Evolutionary conservation across 2,329 filamentous ascomycete species (phyloP).

Genomic region (Stagonosporopsis chrysanthemi): DNA sequence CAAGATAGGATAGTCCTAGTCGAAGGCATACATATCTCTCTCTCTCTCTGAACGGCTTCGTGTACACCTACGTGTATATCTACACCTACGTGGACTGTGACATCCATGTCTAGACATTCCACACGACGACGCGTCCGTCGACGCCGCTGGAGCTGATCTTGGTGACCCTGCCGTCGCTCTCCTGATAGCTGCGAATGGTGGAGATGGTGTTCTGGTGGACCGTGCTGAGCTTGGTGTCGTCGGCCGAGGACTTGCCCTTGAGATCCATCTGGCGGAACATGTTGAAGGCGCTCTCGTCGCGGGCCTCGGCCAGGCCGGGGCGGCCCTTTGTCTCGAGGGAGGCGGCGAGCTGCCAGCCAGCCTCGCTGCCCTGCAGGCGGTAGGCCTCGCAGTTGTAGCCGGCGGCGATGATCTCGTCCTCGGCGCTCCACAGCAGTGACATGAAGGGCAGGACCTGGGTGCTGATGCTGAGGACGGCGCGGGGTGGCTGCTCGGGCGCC

Average conservation of each 20-base stretch:
- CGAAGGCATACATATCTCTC: too few relatives aligned
- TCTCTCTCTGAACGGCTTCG: too few relatives aligned
- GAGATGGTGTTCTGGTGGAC: slow-evolving; percentile 96
- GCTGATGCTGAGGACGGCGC: slow-evolving; percentile 86
- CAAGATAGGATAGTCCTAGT: too few relatives aligned
- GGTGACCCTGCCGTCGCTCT: slow-evolving; percentile 67
- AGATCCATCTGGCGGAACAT: slow-evolving; percentile 99
- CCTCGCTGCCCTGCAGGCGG: slow-evolving; percentile 79
- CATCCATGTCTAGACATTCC: slow-evolving; percentile 49
- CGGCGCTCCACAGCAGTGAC: slow-evolving; percentile 89
- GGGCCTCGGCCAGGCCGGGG: slow-evolving; percentile 65
- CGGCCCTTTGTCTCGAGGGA: slow-evolving; percentile 77
- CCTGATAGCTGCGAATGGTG: slow-evolving; percentile 79
- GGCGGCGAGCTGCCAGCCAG: slow-evolving; percentile 84
- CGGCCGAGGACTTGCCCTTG: slow-evolving; percentile 82
- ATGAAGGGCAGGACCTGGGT: slow-evolving; percentile 93
- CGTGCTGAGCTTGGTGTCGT: slow-evolving; percentile 93
- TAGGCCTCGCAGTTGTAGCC: slow-evolving; percentile 91
- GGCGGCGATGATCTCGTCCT: slow-evolving; percentile 92
- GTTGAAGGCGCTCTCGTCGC: slow-evolving; percentile 93
- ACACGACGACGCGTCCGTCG: slow-evolving; percentile 58
- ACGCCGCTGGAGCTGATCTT: slow-evolving; percentile 77
- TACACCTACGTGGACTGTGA: neutral
- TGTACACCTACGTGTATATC: too few relatives aligned
- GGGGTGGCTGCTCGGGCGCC: slow-evolving; percentile 87